Base-by-base conservation (phyloP, 2,329 filamentous ascomycete species). In the Fusarium burgessii region DNA sequence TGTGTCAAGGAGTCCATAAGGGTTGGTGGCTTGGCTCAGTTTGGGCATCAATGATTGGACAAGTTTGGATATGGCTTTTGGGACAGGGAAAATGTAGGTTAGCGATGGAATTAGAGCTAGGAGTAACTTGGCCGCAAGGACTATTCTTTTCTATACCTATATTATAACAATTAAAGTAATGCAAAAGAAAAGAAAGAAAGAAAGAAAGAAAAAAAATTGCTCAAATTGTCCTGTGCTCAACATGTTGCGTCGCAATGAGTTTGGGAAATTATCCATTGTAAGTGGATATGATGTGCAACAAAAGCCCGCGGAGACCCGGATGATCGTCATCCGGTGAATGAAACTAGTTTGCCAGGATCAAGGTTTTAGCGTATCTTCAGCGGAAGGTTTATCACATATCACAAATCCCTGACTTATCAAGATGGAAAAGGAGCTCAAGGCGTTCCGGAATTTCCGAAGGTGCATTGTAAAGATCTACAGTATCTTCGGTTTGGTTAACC, bases 121-220 rank as follows among this genome's bases (percentile, higher is more conserved):
- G 23, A 36, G 23, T 46, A 47, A 33, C 17, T n/a, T 27, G 27
- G 29, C 29, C 25, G 25, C 56, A 32, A 52, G 32, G 25, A 36
- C 38, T 25, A 12, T 6, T 45, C 41, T 18, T 38, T 57, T 36
- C 46, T 20, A 29, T 36, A 35, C 18, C 40, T 58, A 58, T 46
- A 32, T 18, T n/a, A 25, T 13, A 13, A 29, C 27, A 32, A 46
- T 36, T 66, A 66, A 66, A 59, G 27, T 51, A 66, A 66, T 66
- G 45, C 62, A 40, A 40, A 23, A 23, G 23, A 23, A 23, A 23
- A 23, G 5, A 5, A 23, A 23, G n/a, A n/a, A n/a, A n/a, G n/a
- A n/a, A n/a, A n/a, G n/a, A n/a, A n/a, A n/a, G 27, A 29, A 9
- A 35, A 40, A 25, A 46, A 14, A 14, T 25, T 29, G 23, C 7